Percentiles rank a stretch among this genome's conserved stretches.
phyloP scores from a whole-genome alignment of 345 rosid genomes.

The Noccaea bulbosa region DNA sequence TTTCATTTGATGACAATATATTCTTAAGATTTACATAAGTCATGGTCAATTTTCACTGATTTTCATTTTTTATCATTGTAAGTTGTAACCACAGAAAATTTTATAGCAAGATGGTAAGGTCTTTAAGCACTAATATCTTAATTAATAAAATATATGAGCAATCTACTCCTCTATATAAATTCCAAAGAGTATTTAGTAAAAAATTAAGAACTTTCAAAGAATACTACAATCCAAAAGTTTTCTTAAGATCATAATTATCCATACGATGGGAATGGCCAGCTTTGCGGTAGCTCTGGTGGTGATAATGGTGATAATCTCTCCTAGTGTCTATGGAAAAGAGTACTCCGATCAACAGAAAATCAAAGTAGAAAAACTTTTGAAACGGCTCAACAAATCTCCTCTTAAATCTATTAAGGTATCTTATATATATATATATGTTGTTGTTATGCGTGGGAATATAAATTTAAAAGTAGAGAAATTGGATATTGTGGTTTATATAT shows the following conservation, averaged over 20 bases:
- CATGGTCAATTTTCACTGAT: background rate
- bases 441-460: too few relatives aligned
- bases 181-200: background rate
- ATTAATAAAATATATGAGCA: background rate
- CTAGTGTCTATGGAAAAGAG: conserved; percentile 19
- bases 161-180: conserved; percentile 30
- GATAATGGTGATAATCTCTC: background rate
- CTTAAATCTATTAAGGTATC: conserved; percentile 59
- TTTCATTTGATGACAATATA: too few relatives aligned
- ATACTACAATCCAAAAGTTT: background rate
- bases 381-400: conserved; percentile 59
- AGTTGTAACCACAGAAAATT: background rate
- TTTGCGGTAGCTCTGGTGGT: conserved; percentile 16
- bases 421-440: too few relatives aligned
- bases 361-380: conserved; percentile 48
- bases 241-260: background rate
- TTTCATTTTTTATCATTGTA: background rate
- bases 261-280: conserved; percentile 1
- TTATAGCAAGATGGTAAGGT: background rate
- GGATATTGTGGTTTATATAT: too few relatives aligned
- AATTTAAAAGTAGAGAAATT: too few relatives aligned
- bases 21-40: background rate
- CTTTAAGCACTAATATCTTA: background rate
- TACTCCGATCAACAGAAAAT: background rate
- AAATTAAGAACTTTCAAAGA: conserved; percentile 5